Conservation (phyloP, 2,329 filamentous ascomycete species). For the Pseudocercospora cruenta region DNA sequence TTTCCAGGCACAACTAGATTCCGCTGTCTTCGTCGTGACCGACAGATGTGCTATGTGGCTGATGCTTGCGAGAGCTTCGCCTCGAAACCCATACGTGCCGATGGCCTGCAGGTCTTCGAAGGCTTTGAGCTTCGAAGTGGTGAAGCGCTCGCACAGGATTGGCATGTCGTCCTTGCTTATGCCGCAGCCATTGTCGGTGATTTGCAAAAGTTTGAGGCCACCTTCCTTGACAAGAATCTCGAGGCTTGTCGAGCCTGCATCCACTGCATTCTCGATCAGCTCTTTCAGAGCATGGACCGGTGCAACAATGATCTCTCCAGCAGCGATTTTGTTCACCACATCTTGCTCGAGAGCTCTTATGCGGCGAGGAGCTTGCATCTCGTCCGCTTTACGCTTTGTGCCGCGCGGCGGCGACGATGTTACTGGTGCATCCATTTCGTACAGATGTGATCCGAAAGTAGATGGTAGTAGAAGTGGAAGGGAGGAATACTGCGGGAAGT, state of each 20-base stretch:
- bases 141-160: conserved; percentile 94
- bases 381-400: conserved; percentile 41
- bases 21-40: conserved; percentile 89
- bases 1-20: conserved; percentile 86
- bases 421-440: conserved; percentile 11
- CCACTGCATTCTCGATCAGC: conserved; percentile 93
- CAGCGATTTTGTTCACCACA: conserved; percentile 98
- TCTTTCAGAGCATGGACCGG: conserved; percentile 96
- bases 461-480: background rate
- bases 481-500: background rate
- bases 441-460: background rate
- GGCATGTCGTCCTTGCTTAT: conserved; percentile 91
- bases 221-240: conserved; percentile 95
- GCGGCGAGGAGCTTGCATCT: conserved; percentile 45
- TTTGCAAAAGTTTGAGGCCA: conserved; percentile 90
- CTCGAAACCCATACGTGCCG: conserved; percentile 95
- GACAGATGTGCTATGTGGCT: conserved; percentile 96
- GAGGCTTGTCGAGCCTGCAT: conserved; percentile 89
- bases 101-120: conserved; percentile 93
- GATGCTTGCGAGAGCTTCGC: conserved; percentile 94
- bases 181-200: conserved; percentile 94
- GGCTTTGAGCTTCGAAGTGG: conserved; percentile 89
- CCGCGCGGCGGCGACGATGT: conserved; percentile 35
- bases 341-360: conserved; percentile 82
- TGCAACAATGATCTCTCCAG: conserved; percentile 96